A percentile compares a stretch with the other conserved stretches of the same genome.
Evolutionary conservation across 2,329 filamentous ascomycete species (phyloP).

Genomic region (Monilinia laxa): DNA sequence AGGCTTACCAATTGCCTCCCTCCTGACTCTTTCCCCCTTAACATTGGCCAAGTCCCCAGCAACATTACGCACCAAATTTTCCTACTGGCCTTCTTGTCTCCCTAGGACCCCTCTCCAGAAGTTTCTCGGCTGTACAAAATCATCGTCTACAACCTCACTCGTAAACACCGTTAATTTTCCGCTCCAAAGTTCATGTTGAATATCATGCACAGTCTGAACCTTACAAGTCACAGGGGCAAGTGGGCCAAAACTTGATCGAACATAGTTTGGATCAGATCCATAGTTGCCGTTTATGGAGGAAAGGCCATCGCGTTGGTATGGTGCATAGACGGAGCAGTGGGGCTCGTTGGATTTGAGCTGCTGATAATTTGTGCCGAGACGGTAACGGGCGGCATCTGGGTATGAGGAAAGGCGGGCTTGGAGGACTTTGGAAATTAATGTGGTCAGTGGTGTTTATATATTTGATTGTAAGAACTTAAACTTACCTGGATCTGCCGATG

Average conservation of each 20-base stretch:
- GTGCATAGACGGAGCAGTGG: slow-evolving; percentile 28
- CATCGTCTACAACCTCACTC: slow-evolving; percentile 41
- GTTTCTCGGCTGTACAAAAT: slow-evolving; percentile 44
- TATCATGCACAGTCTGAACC: slow-evolving; percentile 16
- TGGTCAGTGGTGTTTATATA: slow-evolving; percentile 17
- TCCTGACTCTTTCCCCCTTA: not conserved
- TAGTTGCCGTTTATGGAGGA: slow-evolving; percentile 47
- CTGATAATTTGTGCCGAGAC: slow-evolving; percentile 55
- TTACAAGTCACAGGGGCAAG: not conserved
- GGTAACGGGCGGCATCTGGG: slow-evolving; percentile 56
- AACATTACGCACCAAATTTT: not conserved
- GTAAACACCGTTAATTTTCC: slow-evolving; percentile 28
- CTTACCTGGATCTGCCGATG: slow-evolving; percentile 61
- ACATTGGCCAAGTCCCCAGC: not conserved
- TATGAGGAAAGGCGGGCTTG: slow-evolving; percentile 57
- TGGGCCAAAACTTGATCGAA: slow-evolving; percentile 23
- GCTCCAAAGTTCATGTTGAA: slow-evolving; percentile 38
- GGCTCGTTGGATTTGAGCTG: slow-evolving; percentile 39
- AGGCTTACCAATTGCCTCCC: slow-evolving; percentile 5
- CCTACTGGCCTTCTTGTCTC: not conserved
- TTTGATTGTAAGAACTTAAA: slow-evolving; percentile 33
- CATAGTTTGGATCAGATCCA: slow-evolving; percentile 47
- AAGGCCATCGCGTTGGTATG: slow-evolving; percentile 44
- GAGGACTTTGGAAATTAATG: slow-evolving; percentile 34
- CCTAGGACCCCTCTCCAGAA: slow-evolving; percentile 38